phyloP scores from a whole-genome alignment of 768 basidiomycete species.

The Crucibulum laeve region DNA sequence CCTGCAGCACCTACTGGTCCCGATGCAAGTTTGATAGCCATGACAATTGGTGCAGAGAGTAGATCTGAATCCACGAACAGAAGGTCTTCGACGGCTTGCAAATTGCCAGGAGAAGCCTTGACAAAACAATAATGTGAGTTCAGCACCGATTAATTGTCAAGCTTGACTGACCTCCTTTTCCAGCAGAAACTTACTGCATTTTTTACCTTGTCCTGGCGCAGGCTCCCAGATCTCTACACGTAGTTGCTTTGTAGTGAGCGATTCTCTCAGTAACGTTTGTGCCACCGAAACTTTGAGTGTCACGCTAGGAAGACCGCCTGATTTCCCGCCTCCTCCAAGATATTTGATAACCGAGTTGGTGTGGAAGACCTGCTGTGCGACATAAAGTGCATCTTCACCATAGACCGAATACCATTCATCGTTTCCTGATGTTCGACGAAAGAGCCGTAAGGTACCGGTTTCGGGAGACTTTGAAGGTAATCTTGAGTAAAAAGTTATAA shows the following conservation, averaged over 20 bases:
- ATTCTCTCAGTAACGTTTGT: conserved; percentile 80
- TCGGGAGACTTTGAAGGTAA: conserved; percentile 67
- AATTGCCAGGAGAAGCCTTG: conserved; percentile 61
- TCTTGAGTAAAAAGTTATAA: conserved; percentile 64
- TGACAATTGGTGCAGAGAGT: conserved; percentile 78
- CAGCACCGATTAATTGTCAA: background rate
- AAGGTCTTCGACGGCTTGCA: conserved; percentile 73
- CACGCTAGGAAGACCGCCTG: conserved; percentile 69
- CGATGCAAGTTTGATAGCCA: conserved; percentile 78
- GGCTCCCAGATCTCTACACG: conserved; percentile 88
- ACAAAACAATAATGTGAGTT: background rate
- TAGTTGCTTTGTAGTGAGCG: conserved; percentile 85
- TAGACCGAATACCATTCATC: conserved; percentile 86
- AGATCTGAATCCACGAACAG: conserved; percentile 83
- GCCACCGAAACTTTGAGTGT: conserved; percentile 74
- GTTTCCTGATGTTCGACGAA: conserved; percentile 52
- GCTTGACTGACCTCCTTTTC: conserved; percentile 65
- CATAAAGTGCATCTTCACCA: conserved; percentile 82
- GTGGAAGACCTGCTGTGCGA: conserved; percentile 78
- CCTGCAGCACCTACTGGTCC: conserved; percentile 33
- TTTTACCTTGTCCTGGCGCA: conserved; percentile 71
- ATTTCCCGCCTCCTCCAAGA: conserved; percentile 63
- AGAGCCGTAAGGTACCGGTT: conserved; percentile 82
- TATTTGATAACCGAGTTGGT: conserved; percentile 94
- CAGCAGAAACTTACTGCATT: conserved; percentile 67